phyloP scores from a whole-genome alignment of 2,329 filamentous ascomycete species.

The Trichoderma semiorbis region DNA sequence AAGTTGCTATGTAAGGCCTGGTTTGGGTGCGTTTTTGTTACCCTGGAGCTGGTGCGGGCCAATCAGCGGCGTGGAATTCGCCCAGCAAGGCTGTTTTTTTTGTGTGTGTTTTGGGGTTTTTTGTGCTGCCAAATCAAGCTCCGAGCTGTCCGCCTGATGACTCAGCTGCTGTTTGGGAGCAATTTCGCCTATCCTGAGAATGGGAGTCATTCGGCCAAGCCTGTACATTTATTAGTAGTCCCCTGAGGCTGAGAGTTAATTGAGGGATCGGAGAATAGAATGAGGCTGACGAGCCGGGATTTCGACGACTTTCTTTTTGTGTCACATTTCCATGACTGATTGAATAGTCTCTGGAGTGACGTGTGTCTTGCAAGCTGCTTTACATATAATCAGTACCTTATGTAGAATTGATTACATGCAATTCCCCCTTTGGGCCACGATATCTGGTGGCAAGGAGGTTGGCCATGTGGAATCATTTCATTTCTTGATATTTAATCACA shows the following conservation, averaged over 20 bases:
- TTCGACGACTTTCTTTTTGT: neutral
- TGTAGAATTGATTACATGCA: neutral
- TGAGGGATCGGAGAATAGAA: neutral
- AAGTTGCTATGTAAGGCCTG: neutral
- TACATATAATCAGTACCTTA: neutral
- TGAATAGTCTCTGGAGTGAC: neutral
- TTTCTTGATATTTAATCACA: neutral
- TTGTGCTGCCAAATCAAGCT: neutral
- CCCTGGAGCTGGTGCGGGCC: neutral
- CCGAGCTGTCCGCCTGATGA: constrained; percentile 11
- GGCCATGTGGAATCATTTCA: neutral
- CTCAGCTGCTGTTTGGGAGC: neutral
- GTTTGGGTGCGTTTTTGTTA: neutral
- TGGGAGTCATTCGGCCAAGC: constrained; percentile 10
- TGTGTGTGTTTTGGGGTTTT: neutral
- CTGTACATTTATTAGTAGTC: neutral
- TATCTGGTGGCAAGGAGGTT: neutral
- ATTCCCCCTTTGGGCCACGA: neutral
- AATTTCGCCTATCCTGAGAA: neutral
- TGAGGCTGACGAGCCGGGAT: neutral
- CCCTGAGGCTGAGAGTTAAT: neutral
- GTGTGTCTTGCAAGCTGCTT: neutral
- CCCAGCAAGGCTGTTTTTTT: neutral
- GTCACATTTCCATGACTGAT: neutral
- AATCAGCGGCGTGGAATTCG: neutral